These are phyloP conservation scores for Persicaria tinctoria DNA, from an alignment of 148 eudicot genomes.

Conservation along the genomic window DNA sequence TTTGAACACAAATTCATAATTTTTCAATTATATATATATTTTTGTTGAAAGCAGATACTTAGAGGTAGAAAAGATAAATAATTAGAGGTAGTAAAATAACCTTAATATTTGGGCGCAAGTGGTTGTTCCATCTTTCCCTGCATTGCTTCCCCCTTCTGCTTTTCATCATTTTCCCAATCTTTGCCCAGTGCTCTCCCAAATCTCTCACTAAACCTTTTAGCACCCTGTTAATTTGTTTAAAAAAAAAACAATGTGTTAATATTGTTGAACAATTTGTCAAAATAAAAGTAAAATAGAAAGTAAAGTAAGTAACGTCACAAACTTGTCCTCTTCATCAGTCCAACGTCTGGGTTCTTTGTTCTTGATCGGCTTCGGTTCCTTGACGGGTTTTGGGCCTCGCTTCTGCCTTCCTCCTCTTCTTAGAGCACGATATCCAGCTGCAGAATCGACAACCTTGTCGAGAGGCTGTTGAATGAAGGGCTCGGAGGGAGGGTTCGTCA, in stretches of 20 bases:
- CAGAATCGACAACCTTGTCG: not conserved
- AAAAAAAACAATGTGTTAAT: too few species aligned
- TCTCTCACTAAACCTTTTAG: not conserved
- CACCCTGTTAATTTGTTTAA: not conserved
- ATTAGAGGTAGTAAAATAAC: constrained; percentile 4
- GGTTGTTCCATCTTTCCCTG: constrained; percentile 29
- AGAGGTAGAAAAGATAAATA: not conserved
- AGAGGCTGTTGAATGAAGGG: not conserved
- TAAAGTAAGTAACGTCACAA: not conserved
- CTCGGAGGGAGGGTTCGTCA: not conserved
- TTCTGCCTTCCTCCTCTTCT: not conserved
- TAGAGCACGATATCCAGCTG: not conserved
- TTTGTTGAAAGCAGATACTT: too few species aligned
- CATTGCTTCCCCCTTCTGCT: constrained; percentile 25
- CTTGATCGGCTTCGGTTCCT: not conserved
- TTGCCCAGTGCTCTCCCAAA: constrained; percentile 13
- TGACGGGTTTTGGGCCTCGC: not conserved
- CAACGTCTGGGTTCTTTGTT: constrained; percentile 2
- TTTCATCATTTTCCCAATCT: constrained; percentile 16
- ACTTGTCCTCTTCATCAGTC: constrained; percentile 10
- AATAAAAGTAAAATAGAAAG: not conserved
- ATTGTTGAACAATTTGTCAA: not conserved
- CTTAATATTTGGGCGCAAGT: constrained; percentile 23
- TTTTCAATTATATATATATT: too few species aligned
- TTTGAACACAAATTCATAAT: too few species aligned